Percentiles rank a stretch among this genome's conserved stretches.
These are phyloP conservation scores for Dioscorea alata DNA, from an alignment of 106 monocot species.

Conservation along the genomic window DNA sequence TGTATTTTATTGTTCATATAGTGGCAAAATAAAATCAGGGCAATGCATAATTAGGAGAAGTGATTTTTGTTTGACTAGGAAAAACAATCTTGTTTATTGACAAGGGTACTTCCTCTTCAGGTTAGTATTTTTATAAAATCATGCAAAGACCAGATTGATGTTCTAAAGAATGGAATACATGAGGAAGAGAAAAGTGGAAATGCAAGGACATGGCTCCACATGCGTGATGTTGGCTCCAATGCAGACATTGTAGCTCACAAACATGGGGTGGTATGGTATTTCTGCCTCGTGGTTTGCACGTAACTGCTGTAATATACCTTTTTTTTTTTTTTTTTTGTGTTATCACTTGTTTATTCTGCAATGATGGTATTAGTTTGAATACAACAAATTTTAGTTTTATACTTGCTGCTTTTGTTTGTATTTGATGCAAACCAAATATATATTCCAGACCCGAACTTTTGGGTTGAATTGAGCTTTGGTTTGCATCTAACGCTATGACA, in stretches of 20 bases:
- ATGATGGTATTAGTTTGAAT: too few species aligned
- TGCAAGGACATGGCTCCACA: slow-evolving; percentile 58
- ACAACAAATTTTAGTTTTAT: too few species aligned
- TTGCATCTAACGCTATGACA: too few species aligned
- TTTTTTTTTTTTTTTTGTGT: not conserved
- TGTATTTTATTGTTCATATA: too few species aligned
- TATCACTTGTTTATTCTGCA: too few species aligned
- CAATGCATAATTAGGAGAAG: too few species aligned
- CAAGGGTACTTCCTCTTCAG: slow-evolving; percentile 21
- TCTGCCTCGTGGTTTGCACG: not conserved
- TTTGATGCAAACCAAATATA: too few species aligned
- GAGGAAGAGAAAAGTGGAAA: slow-evolving; percentile 54
- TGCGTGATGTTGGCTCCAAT: slow-evolving; percentile 39
- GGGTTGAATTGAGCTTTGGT: too few species aligned
- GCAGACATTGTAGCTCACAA: slow-evolving; percentile 83
- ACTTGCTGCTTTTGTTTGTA: too few species aligned
- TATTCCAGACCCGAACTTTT: too few species aligned
- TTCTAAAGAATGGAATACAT: slow-evolving; percentile 76
- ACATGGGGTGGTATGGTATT: slow-evolving; percentile 79
- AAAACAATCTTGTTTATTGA: not conserved
- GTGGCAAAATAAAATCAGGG: too few species aligned
- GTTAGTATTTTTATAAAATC: slow-evolving; percentile 78
- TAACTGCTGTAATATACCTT: not conserved
- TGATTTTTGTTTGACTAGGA: too few species aligned
- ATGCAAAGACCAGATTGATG: slow-evolving; percentile 97